Base-by-base conservation (phyloP, 805 yeast species). In the Metschnikowia cerradonensis region DNA sequence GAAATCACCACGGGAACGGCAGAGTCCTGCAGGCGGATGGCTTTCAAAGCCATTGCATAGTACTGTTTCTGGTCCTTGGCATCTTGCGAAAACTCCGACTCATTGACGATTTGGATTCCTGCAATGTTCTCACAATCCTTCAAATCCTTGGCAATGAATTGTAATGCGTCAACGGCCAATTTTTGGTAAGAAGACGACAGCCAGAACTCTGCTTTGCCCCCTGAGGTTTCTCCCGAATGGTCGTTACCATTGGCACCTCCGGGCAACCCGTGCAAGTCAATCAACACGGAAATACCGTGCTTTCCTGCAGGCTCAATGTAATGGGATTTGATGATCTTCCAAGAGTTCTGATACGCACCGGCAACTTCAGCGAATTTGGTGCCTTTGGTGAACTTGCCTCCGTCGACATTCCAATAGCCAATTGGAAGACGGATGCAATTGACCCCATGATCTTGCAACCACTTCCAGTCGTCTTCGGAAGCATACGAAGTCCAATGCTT, bases 211-310 rank as follows among this genome's bases (percentile, higher is more conserved):
- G 92, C 82, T 40, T 71, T 62, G 2, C 77, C 77, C 42, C 83
- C 71, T 2, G 33, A 17, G 6, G 32, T 17, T 47, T 82, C 84
- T 8, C 98, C 98, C 58, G 92, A 83, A 65, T 91, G 97, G 45
- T 84, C 88, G 32, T 84, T 86, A 1, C 82, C 78, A 62, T 94
- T 92, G 22, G 97, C 97, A 35, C 97, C 97, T 13, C 89, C 90
- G 4, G 97, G 97, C 8, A 92, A 67, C 0, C 87, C 97, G 67
- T 94, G 98, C 40, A 92, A 60, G 67, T 92, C 98, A 14, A 92
- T 78, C 48, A 92, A 60, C 0, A 92, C 83, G 11, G 90, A 86
- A 51, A 92, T 92, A 31, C 78, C 74, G 58, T 82, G 67, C 17
- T 73, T 53, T 0, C 64, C 76, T 1, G 97, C 97, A 47, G 73